phyloP scores from a whole-genome alignment of 2,329 filamentous ascomycete genomes.

The Blastomyces emzantsi region DNA sequence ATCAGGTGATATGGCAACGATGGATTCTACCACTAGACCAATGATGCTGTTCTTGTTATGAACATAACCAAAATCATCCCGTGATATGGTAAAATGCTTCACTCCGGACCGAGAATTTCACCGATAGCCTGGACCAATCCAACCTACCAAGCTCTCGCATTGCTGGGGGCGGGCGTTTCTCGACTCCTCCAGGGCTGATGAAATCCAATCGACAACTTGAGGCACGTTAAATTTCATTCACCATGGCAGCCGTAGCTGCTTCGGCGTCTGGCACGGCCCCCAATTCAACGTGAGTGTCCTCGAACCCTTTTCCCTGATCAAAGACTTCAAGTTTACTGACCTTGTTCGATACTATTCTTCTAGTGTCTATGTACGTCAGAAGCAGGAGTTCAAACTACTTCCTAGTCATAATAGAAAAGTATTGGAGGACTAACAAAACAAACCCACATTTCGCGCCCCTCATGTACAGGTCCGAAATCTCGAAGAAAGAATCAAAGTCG shows the following conservation, averaged over 20 bases:
- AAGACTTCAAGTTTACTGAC: conserved; percentile 8
- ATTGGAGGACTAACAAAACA: not conserved
- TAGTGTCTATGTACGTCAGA: conserved; percentile 35
- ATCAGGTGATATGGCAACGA: not conserved
- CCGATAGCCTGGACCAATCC: not conserved
- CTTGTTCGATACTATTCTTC: not conserved
- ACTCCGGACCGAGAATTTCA: not conserved
- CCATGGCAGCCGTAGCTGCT: conserved; percentile 31
- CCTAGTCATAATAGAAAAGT: not conserved
- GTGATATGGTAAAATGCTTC: not conserved
- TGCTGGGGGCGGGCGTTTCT: too few species aligned
- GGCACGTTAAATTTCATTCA: conserved; percentile 12
- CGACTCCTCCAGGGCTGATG: not conserved
- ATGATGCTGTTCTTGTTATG: not conserved
- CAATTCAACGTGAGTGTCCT: conserved; percentile 32
- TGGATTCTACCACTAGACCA: conserved; percentile 7
- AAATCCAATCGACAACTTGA: not conserved
- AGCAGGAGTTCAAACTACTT: not conserved
- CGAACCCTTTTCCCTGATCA: not conserved
- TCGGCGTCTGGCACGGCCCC: conserved; percentile 26
- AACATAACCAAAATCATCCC: not conserved
- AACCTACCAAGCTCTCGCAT: not conserved
- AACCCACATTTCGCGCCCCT: not conserved
- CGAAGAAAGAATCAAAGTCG: conserved; percentile 82
- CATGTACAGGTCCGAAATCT: conserved; percentile 60